Evolutionary conservation across 202 grass and related monocot species (phyloP).

Genomic region (Miscanthus sacchariflorus): DNA sequence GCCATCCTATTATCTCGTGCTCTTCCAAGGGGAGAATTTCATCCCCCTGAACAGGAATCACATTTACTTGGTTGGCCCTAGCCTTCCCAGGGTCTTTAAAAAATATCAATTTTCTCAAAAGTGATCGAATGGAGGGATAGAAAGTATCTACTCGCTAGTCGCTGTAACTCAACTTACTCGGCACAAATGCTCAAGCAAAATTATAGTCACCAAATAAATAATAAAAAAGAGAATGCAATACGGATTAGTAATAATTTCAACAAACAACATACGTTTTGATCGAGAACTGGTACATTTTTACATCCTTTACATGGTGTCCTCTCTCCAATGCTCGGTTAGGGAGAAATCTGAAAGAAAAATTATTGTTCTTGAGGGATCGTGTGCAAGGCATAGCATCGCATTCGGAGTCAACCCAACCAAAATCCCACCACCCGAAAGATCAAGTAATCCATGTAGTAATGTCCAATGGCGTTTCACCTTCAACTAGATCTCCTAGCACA

Average conservation of each 20-base stretch:
- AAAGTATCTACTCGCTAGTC: background rate
- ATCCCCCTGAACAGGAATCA: too few relatives aligned
- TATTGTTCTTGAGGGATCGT: conserved; percentile 19
- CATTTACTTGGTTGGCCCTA: background rate
- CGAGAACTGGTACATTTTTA: conserved; percentile 50
- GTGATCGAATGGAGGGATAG: background rate
- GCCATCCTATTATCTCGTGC: background rate
- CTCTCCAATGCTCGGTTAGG: conserved; percentile 45
- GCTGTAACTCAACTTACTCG: background rate
- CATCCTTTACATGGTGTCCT: conserved; percentile 61
- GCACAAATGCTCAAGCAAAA: background rate
- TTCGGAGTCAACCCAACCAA: background rate
- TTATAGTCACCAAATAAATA: background rate
- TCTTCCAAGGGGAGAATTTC: too few relatives aligned
- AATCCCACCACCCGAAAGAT: conserved; percentile 38
- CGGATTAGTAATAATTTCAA: conserved; percentile 37
- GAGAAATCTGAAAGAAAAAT: conserved; percentile 43
- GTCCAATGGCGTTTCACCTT: conserved; percentile 38
- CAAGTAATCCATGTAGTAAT: conserved; percentile 44
- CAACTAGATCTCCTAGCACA: conserved; percentile 45
- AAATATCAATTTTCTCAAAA: background rate
- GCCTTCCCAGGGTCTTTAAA: too few relatives aligned
- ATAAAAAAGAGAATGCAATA: background rate
- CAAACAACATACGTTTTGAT: conserved; percentile 47
- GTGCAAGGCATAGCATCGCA: conserved; percentile 24